These are phyloP conservation scores for Debaryomyces sp. DNA, from an alignment of 1,139 yeast genomes.

Conservation along the genomic window DNA sequence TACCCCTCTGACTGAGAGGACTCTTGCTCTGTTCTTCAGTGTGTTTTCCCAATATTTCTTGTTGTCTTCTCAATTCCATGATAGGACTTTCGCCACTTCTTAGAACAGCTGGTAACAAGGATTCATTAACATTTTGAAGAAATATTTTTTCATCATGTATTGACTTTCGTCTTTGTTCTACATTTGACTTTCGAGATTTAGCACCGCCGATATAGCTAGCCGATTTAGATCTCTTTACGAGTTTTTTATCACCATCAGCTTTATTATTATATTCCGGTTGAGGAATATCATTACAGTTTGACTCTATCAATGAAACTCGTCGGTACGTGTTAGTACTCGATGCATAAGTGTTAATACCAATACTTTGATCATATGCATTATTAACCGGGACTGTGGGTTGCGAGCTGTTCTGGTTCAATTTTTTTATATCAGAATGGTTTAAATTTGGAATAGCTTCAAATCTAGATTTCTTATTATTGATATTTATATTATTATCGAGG, in stretches of 20 bases:
- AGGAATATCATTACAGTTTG: conserved; percentile 5
- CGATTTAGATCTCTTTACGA: conserved; percentile 29
- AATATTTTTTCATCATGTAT: conserved; percentile 36
- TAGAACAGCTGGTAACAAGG: conserved; percentile 39
- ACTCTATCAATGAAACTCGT: conserved; percentile 13
- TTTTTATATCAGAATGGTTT: neutral
- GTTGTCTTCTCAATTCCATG: conserved; percentile 27
- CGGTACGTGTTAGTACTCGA: conserved; percentile 7
- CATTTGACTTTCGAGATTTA: conserved; percentile 14
- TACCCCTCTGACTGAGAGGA: neutral
- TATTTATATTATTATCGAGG: neutral
- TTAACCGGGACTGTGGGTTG: neutral
- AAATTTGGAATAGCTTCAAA: neutral
- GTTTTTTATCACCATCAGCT: no score
- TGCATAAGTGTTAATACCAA: neutral
- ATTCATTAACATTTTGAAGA: conserved; percentile 34
- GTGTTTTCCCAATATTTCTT: conserved; percentile 5
- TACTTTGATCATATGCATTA: neutral
- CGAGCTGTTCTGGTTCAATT: neutral
- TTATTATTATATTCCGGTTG: neutral
- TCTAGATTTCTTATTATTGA: neutral
- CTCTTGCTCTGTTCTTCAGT: conserved; percentile 5
- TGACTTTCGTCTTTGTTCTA: conserved; percentile 31
- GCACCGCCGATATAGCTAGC: conserved; percentile 20
- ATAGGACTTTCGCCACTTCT: conserved; percentile 38